Percentiles rank a stretch among this genome's conserved stretches.
Evolutionary conservation across 371 early-diverging fungal genomes (phyloP).

Genomic region (Mucor sp.): DNA sequence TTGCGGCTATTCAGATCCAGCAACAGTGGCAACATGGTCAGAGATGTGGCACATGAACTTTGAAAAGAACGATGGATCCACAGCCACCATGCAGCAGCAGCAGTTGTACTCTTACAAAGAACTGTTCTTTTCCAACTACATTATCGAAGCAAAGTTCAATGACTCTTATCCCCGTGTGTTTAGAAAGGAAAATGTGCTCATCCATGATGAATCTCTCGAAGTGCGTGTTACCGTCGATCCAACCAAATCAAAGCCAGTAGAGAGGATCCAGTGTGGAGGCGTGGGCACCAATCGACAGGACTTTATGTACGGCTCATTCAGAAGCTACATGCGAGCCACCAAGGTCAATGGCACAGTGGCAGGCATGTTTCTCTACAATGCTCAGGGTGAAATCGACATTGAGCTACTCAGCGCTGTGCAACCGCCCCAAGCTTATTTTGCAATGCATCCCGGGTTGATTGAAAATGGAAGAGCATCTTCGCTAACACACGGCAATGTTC

Average conservation of each 20-base stretch:
- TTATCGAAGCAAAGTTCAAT: slow-evolving; percentile 30
- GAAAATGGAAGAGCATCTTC: slow-evolving; percentile 37
- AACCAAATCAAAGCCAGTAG: background rate
- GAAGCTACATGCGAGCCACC: slow-evolving; percentile 31
- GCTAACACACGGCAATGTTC: slow-evolving; percentile 30
- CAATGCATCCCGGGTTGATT: slow-evolving; percentile 43
- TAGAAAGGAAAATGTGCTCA: slow-evolving; percentile 27
- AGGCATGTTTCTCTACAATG: slow-evolving; percentile 39
- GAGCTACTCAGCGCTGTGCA: slow-evolving; percentile 33
- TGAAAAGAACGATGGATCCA: slow-evolving; percentile 27
- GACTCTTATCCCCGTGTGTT: slow-evolving; percentile 34
- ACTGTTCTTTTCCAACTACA: slow-evolving; percentile 28
- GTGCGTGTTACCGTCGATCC: background rate
- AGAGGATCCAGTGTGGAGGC: slow-evolving; percentile 5
- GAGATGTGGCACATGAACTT: slow-evolving; percentile 42
- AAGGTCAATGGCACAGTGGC: slow-evolving; percentile 39
- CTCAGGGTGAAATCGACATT: slow-evolving; percentile 47
- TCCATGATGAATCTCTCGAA: slow-evolving; percentile 22
- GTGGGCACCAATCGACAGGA: slow-evolving; percentile 24
- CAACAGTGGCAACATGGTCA: slow-evolving; percentile 25
- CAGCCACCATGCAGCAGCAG: background rate
- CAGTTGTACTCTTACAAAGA: slow-evolving; percentile 15
- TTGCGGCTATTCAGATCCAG: slow-evolving; percentile 38
- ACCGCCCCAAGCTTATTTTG: slow-evolving; percentile 38
- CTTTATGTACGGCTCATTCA: slow-evolving; percentile 48